Evolutionary conservation across 2,329 filamentous ascomycete genomes (phyloP), one percentile per base, ranked within the genome.

Genomic region (Trichoderma harzianum): DNA sequence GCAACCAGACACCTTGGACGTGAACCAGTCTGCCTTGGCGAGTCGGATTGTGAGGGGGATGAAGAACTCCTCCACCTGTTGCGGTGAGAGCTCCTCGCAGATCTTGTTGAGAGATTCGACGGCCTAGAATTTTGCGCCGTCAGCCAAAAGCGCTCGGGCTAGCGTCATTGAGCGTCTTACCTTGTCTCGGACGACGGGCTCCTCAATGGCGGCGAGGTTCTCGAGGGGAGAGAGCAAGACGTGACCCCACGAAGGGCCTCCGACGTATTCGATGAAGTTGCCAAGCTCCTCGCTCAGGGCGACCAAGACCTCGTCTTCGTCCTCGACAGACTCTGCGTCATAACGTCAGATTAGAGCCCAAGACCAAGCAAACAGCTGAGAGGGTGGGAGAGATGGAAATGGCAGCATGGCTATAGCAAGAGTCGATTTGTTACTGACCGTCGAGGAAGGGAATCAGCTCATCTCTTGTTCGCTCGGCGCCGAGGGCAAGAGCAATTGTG

Each of bases 71-170:
- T 99, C 96, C 80, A 98, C 92, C 86, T 99, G 96, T 82, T 94
- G 89, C 78, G 94, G 86, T 65, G 94, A 97, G 70, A 99, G 89
- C 81, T 97, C 91, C 80, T 91, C 90, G 88, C 96, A 98, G 82
- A 99, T 98, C 86, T 98, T 99, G 89, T 99, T 99, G 77, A 99
- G 90, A 62, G 96, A 99, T 83, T 99, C 97, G 80, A 99, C 96
- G 75, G 96, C 96, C 95, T 98, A 78, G 43, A 69, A 30, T 58
- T 47, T 47, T 43, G 68, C 70, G 67, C 73, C 72, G 72, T 68
- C 69, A 74, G 65, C 60, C 5, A 61, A 51, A 39, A 32, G 30
- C 57, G 65, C 65, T 69, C 34, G 34, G 57, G 26, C 12, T 51
- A 51, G 65, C 65, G 55, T 30, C 64, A 43, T 26, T 26, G n/a